Percentiles rank a stretch among this genome's conserved stretches.
Conservation (phyloP, 2,329 filamentous ascomycete species). For the Ophiocordyceps camponoti-rufipedis region DNA sequence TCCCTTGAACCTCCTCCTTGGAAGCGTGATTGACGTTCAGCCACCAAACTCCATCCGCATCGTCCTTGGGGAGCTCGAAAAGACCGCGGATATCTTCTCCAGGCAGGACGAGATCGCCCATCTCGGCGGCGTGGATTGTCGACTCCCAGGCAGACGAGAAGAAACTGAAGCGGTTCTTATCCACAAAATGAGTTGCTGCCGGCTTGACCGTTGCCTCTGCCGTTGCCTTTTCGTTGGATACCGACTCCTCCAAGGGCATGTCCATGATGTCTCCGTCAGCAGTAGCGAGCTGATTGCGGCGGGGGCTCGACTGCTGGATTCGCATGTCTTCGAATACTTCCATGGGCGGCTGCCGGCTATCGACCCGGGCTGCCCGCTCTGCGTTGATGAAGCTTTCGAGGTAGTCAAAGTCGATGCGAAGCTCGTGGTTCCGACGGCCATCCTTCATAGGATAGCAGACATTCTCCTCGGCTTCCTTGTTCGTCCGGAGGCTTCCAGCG, state of each 20-base stretch:
- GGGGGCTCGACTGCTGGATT: conserved; percentile 8
- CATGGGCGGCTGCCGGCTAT: conserved; percentile 27
- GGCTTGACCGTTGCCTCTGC: conserved; percentile 19
- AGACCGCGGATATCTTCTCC: conserved; percentile 80
- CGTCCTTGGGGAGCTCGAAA: conserved; percentile 49
- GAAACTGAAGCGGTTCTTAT: conserved; percentile 79
- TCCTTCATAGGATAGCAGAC: conserved; percentile 75
- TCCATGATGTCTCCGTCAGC: conserved; percentile 38
- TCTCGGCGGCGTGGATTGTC: conserved; percentile 76
- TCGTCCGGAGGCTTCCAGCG: conserved; percentile 39
- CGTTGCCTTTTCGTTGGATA: conserved; percentile 26
- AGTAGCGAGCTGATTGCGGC: conserved; percentile 23
- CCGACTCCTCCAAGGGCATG: conserved; percentile 27
- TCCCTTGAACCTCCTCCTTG: conserved; percentile 69
- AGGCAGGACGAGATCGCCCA: conserved; percentile 74
- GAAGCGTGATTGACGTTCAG: conserved; percentile 83
- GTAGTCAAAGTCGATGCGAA: conserved; percentile 82
- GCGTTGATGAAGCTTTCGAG: conserved; percentile 75
- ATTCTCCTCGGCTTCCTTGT: conserved; percentile 65
- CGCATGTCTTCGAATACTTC: conserved; percentile 16
- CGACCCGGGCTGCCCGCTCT: conserved; percentile 29
- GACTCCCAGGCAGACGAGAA: conserved; percentile 92
- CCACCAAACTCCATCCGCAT: conserved; percentile 86
- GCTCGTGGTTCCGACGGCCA: conserved; percentile 47
- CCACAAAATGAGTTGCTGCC: conserved; percentile 21